A percentile compares a stretch with the other conserved stretches of the same genome.
Evolutionary conservation across 2,329 filamentous ascomycete genomes (phyloP).

Genomic region (Monosporascus sp.): DNA sequence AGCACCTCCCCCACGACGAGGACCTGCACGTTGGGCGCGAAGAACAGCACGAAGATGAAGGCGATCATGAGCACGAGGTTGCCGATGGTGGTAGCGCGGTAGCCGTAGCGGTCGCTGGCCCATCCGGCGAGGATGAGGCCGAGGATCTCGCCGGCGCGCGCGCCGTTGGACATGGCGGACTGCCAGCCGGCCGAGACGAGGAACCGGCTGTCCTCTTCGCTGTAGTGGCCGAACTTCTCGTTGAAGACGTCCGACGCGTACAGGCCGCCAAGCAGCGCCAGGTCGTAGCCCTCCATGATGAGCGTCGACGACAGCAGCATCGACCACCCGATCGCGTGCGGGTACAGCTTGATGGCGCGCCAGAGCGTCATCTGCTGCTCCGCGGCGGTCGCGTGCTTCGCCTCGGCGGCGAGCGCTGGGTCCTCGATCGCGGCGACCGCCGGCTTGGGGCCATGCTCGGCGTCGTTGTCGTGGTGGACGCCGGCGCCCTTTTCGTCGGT

Average conservation of each 20-base stretch:
- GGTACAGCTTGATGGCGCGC: slow-evolving; percentile 36
- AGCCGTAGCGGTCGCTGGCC: slow-evolving; percentile 44
- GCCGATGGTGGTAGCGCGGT: slow-evolving; percentile 44
- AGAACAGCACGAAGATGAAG: slow-evolving; percentile 51
- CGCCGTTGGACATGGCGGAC: slow-evolving; percentile 49
- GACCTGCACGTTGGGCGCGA: slow-evolving; percentile 41
- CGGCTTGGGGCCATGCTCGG: slow-evolving; percentile 4
- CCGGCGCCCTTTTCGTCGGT: background rate
- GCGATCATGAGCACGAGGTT: slow-evolving; percentile 40
- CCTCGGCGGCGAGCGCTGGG: slow-evolving; percentile 27
- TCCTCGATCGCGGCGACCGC: slow-evolving; percentile 6
- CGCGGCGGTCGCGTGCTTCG: slow-evolving; percentile 33
- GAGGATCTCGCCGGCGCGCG: slow-evolving; percentile 48
- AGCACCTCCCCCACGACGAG: slow-evolving; percentile 46
- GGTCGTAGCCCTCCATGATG: slow-evolving; percentile 49
- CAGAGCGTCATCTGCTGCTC: slow-evolving; percentile 38
- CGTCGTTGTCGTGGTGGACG: slow-evolving; percentile 17
- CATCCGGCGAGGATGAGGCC: slow-evolving; percentile 51
- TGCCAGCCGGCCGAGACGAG: slow-evolving; percentile 52
- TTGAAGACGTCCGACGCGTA: slow-evolving; percentile 43
- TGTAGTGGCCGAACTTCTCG: slow-evolving; percentile 38
- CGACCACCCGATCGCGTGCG: slow-evolving; percentile 44
- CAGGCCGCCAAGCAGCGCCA: slow-evolving; percentile 43
- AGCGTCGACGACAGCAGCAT: slow-evolving; percentile 39
- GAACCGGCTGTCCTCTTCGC: slow-evolving; percentile 32